Conservation (phyloP, 192 early-diverging fungal genomes). For the Entomortierella parvispora region DNA sequence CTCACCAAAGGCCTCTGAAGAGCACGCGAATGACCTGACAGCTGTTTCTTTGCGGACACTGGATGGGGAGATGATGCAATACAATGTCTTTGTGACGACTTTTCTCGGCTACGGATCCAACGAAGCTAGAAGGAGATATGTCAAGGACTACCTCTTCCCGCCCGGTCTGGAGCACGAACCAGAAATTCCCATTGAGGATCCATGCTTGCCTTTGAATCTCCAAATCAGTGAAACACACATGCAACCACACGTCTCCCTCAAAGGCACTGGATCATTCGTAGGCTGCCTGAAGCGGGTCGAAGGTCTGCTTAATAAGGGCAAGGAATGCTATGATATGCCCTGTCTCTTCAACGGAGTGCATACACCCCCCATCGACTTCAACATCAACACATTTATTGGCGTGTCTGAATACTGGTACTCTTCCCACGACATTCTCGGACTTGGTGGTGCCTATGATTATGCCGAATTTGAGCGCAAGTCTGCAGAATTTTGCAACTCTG, state of each 20-base stretch:
- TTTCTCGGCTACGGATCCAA: conserved; percentile 97
- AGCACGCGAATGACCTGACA: conserved; percentile 82
- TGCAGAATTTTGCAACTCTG: conserved; percentile 71
- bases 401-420: conserved; percentile 99
- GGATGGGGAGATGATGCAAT: conserved; percentile 67
- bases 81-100: conserved; percentile 88
- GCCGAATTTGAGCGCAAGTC: conserved; percentile 74
- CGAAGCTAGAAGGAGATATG: conserved; percentile 86
- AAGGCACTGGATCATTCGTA: conserved; percentile 67
- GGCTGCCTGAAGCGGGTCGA: conserved; percentile 68
- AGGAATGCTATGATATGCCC: conserved; percentile 75
- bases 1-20: conserved; percentile 60
- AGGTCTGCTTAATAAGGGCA: conserved; percentile 86
- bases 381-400: conserved; percentile 82
- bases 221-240: conserved; percentile 57
- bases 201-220: conserved; percentile 71
- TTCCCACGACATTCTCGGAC: conserved; percentile 78
- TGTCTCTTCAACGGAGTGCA: conserved; percentile 97
- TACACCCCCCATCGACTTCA: conserved; percentile 86
- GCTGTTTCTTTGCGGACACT: conserved; percentile 73
- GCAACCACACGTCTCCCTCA: conserved; percentile 53
- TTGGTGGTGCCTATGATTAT: conserved; percentile 86
- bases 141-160: conserved; percentile 62
- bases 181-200: conserved; percentile 65
- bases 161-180: conserved; percentile 44